Evolutionary conservation across 306 rosid genomes (phyloP), one percentile per base, ranked within the genome.

Genomic region (Gillenia trifoliata): DNA sequence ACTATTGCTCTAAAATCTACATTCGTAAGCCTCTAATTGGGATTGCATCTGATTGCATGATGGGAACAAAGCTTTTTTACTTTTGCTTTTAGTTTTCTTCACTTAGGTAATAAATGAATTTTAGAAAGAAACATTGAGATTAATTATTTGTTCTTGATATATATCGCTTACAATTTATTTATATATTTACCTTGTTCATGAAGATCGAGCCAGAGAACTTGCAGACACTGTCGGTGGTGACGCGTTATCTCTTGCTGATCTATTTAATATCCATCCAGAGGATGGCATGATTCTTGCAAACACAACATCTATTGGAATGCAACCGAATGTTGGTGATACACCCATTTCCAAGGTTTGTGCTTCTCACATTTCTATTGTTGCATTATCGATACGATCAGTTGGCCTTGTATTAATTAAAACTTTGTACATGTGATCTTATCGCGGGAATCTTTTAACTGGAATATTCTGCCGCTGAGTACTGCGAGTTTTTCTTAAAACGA

Each of bases 221-320:
- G 97, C 98, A 62, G 81, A 89, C 79, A 38, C 75, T 26, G 47
- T 93, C 33, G 98, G 98, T 59, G 98, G 91, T 72, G 88, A 86
- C 19, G 92, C 98, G 73, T 23, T 93, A 70, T 73, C 98, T 71
- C 91, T 93, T 62, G 81, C 89, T 56, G 93, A 91, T 78, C 83
- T 93, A 61, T 85, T 78, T 50, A 88, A 73, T 81, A 91, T 81
- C 78, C 92, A 84, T 64, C 96, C 93, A 0, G 98, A 91, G 89
- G 88, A 85, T 79, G 96, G 86, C 63, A 91, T 93, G 97, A 88
- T 93, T 85, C 96, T 93, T 78, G 97, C 96, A 43, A 93, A 91
- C 84, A 86, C 97, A 33, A 91, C 98, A 66, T 88, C 98, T 19
- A 86, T 93, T 62, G 98, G 98, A 84, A 91, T 93, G 98, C 90